Conservation (phyloP, 192 early-diverging fungal species). For the Rhizoclosmatium sp. region DNA sequence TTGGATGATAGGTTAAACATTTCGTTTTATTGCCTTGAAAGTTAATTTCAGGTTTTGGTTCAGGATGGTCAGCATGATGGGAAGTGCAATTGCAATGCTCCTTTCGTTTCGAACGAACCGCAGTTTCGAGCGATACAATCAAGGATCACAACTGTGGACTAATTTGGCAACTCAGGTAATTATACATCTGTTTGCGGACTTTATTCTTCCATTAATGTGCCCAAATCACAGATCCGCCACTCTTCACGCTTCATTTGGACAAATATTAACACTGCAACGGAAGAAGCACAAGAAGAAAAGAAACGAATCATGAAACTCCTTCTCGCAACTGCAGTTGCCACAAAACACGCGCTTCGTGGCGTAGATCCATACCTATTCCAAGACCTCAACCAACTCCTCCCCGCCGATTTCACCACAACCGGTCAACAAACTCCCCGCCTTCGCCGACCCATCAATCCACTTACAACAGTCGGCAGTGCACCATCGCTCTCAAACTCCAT, state of each 20-base stretch:
- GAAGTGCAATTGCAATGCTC: constrained; percentile 60
- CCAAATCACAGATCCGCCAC: constrained; percentile 68
- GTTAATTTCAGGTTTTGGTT: background rate
- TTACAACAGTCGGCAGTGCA: background rate
- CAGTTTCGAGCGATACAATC: constrained; percentile 77
- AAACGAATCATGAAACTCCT: constrained; percentile 72
- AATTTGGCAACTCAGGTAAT: constrained; percentile 36
- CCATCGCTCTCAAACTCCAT: background rate
- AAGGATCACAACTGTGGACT: constrained; percentile 84
- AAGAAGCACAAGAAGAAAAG: constrained; percentile 60
- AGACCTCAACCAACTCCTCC: constrained; percentile 17
- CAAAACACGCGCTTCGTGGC: constrained; percentile 82
- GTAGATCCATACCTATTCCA: constrained; percentile 38
- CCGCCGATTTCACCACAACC: constrained; percentile 19
- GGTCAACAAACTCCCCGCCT: background rate
- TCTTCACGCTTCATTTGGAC: constrained; percentile 78
- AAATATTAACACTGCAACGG: constrained; percentile 28
- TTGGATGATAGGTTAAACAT: constrained; percentile 36
- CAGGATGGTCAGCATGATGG: constrained; percentile 47
- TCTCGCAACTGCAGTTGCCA: constrained; percentile 75
- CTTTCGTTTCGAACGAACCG: constrained; percentile 81
- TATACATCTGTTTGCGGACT: background rate
- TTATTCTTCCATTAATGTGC: no score
- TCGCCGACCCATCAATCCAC: background rate
- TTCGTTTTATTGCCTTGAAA: background rate